Evolutionary conservation across 768 basidiomycete genomes (phyloP), one percentile per base, ranked within the genome.

Genomic region (Pluteus cervinus): DNA sequence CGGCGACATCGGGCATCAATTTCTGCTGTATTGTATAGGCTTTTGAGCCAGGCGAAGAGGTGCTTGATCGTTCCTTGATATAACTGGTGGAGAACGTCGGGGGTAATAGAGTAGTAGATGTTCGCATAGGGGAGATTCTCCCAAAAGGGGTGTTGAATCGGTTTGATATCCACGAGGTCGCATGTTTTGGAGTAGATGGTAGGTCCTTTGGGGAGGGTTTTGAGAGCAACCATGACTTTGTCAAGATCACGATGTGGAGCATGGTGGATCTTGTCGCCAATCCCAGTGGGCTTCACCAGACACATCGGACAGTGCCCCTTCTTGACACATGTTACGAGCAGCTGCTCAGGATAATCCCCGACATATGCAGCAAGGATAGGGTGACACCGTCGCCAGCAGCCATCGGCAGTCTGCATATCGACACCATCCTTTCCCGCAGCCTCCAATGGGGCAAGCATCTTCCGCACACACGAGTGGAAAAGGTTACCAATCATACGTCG

Each of bases 11-110:
- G 56, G 1, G 46, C 47, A 47, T 75, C 71, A 26, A 73, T 44
- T 36, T 66, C 64, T 1, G 49, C 43, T 1, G 42, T 42, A 3
- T 49, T 51, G 25, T 47, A 46, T 1, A 48, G 48, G 30, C 30
- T 15, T 6, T 48, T 40, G 8, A 54, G 40, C 71, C 69, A 74
- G 0, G 33, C 32, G 2, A 68, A 48, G 1, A 69, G 36, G 37
- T 71, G 68, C 35, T 68, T 69, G 46, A 73, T 51, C 2, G 69
- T 41, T 0, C 73, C 73, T 44, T 75, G 69, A 41, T 68, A 63
- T 0, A 74, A 39, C 42, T 74, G 68, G 41, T 76, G 71, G 1
- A 76, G 59, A 16, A 71, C 42, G 42, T 75, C 65, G 1, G 73
- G 69, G 0, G 66, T 66, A 28, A 76, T 55, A 5, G 55, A 55